Evolutionary conservation across 192 early-diverging fungal species (phyloP), one percentile per base, ranked within the genome.

Genomic region (Coemansia sp.): DNA sequence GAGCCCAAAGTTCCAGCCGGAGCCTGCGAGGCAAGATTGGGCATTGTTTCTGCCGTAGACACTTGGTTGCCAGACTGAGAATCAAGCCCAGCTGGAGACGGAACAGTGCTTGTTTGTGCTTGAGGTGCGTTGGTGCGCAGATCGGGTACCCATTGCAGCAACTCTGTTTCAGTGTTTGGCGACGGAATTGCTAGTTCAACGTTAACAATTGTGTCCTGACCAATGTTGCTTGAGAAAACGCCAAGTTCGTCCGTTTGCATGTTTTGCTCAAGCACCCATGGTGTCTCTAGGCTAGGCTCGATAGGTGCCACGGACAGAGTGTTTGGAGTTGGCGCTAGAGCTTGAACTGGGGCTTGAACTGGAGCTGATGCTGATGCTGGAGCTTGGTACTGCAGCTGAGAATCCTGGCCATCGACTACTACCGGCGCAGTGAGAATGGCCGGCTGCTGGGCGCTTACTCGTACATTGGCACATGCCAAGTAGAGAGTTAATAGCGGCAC

Each of bases 221-320:
- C 17, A 35, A 66, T 41, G 37, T 22, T 45, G 35, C 50, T 21
- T 2, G 54, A 32, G 6, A 45, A 37, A 4, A 63, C 9, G 50
- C 41, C 51, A 21, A 69, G 70, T 35, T 57, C 25, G 5, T 78
- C 75, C 1, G 60, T 23, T 10, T 32, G 57, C 14, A 78, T 45
- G 14, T 53, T 65, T 35, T 78, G 75, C 53, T 78, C 75, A 17
- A 38, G 56, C 2, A 78, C 75, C 10, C 38, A 56, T 12, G 47
- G 9, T 3, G 39, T 39, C 0, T 64, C 62, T 2, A 27, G 38
- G 15, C 14, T 62, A 22, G 11, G 50, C 2, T 27, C 25, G 2
- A 14, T 32, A 4, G 21, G 47, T 4, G 60, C 60, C 7, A 3
- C 12, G 24, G 22, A 17, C 24, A 15, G 9, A 10, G 41, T 15